phyloP scores from a whole-genome alignment of 805 yeast genomes.

The Hanseniaspora pseudoguilliermondii region DNA sequence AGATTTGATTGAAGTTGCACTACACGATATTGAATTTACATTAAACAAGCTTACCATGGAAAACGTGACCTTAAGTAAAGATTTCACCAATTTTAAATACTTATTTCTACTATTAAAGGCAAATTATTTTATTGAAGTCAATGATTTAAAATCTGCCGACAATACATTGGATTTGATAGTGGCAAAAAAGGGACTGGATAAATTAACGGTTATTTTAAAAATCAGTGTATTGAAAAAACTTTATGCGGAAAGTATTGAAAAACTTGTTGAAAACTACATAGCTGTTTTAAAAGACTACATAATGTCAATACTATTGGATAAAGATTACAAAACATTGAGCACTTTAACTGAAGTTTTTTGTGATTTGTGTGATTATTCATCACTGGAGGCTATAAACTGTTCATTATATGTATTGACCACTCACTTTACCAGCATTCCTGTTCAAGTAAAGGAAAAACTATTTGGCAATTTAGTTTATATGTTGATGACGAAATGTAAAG shows the following conservation, averaged over 20 bases:
- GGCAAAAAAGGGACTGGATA: slow-evolving; percentile 20
- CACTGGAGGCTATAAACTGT: slow-evolving; percentile 24
- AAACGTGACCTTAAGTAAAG: not conserved
- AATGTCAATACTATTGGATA: slow-evolving; percentile 25
- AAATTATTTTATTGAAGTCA: slow-evolving; percentile 22
- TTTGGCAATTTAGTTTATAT: slow-evolving; percentile 22
- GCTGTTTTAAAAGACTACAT: slow-evolving; percentile 24
- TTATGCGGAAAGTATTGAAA: not conserved
- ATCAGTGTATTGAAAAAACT: slow-evolving; percentile 19
- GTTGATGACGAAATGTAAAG: slow-evolving; percentile 21
- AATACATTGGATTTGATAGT: slow-evolving; percentile 21
- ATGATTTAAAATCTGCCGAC: slow-evolving; percentile 18
- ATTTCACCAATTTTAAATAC: not conserved
- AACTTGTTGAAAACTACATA: not conserved
- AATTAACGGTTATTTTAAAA: slow-evolving; percentile 25
- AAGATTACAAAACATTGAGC: slow-evolving; percentile 19
- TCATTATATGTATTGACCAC: slow-evolving; percentile 28
- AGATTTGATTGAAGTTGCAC: not conserved
- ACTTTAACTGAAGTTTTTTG: slow-evolving; percentile 22
- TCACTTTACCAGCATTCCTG: slow-evolving; percentile 21
- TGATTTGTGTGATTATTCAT: slow-evolving; percentile 21
- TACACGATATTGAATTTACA: not conserved
- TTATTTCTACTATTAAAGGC: slow-evolving; percentile 16
- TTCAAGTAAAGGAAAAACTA: slow-evolving; percentile 16
- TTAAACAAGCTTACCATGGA: not conserved